Base-by-base conservation (phyloP, 768 basidiomycete species). In the Saitozyma podzolica region DNA sequence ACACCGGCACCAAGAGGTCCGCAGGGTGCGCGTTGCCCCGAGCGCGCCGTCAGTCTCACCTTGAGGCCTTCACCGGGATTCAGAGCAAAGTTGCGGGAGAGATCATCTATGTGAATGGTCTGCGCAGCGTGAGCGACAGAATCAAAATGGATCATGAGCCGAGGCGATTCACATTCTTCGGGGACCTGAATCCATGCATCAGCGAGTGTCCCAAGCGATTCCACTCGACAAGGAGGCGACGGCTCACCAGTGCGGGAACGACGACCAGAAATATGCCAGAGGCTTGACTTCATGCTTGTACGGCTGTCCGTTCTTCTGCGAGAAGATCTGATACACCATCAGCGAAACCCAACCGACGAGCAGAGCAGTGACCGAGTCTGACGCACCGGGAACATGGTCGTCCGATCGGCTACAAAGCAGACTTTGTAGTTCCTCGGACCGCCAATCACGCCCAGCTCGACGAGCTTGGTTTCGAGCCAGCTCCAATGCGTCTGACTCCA, bases 71-170 rank as follows among this genome's bases (percentile, higher is more conserved):
- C 86, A 50, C 82, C 83, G 0, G 90, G 90, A 72, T 95, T 93
- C 62, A 93, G 81, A 4, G 91, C 92, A 79, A 93, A 93, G 74
- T 92, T 93, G 14, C 91, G 86, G 61, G 87, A 85, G 85, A 95
- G 83, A 76, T 93, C 91, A 75, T 95, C 92, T 37, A 95, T 84
- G 69, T 94, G 91, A 47, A 95, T 87, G 0, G 91, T 92, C 75
- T 92, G 90, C 53, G 78, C 40, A 19, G 48, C 47, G 20, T 50
- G 41, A 52, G 50, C 2, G 59, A 4, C 39, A 40, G 45, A 54
- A 40, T 56, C 13, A 19, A 8, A 39, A 9, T 40, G 29, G 19
- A 5, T 17, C 8, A 19, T 1, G 40, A 2, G 20, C 20, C 45
- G 9, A 29, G 19, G 10, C 7, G 50, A 66, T 50, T 56, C 45